Evolutionary conservation across 2,329 filamentous ascomycete species (phyloP).

Genomic region (Ophiostoma populinum): DNA sequence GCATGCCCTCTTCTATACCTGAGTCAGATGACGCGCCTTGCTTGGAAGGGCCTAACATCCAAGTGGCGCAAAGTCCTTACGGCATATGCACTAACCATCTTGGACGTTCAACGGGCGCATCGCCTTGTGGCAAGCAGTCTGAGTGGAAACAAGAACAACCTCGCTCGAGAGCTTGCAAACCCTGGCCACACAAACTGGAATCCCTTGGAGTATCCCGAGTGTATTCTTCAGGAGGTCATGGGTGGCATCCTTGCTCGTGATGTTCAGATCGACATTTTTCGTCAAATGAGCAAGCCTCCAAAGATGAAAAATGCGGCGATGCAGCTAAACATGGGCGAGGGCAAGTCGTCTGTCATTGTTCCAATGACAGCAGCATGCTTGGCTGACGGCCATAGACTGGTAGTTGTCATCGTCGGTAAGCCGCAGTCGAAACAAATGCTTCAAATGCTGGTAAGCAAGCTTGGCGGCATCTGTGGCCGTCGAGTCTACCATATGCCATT

Average conservation of each 20-base stretch:
- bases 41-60: too few species aligned
- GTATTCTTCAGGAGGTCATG: conserved; percentile 47
- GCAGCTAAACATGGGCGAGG: conserved; percentile 57
- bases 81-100: conserved; percentile 23
- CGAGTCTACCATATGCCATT: conserved; percentile 41
- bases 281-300: conserved; percentile 28
- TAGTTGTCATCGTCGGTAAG: conserved; percentile 43
- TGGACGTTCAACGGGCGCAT: conserved; percentile 23
- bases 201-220: conserved; percentile 35
- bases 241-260: conserved; percentile 41
- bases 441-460: conserved; percentile 33
- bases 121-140: conserved; percentile 22
- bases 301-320: conserved; percentile 32
- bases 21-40: too few species aligned
- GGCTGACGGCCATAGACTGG: conserved; percentile 31
- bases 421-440: conserved; percentile 43
- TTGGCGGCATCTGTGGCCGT: conserved; percentile 38
- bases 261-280: conserved; percentile 40
- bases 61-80: too few species aligned
- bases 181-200: conserved; percentile 39
- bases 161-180: conserved; percentile 28
- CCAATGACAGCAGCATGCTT: conserved; percentile 41
- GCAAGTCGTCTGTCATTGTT: conserved; percentile 52
- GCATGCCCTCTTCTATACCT: too few species aligned
- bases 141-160: conserved; percentile 12